Conservation (phyloP, 2,329 filamentous ascomycete genomes). For the Arthrobotrys pseudoclavata region DNA sequence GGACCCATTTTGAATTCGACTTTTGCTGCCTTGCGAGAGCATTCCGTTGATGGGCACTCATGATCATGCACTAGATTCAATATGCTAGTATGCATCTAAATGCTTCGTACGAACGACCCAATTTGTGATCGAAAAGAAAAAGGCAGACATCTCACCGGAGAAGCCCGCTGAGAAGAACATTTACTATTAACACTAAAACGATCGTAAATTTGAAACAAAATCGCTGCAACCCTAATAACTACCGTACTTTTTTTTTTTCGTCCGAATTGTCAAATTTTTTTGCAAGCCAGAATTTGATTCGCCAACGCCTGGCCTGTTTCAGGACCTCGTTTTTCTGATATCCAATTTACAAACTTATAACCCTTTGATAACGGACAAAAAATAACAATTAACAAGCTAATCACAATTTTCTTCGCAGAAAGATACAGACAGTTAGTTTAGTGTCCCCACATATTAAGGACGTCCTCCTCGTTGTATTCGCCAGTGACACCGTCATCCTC, state of each 20-base stretch:
- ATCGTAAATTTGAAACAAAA: neutral
- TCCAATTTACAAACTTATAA: neutral
- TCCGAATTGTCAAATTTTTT: neutral
- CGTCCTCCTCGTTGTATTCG: slow-evolving; percentile 39
- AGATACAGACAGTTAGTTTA: neutral
- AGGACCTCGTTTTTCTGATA: neutral
- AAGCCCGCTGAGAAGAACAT: neutral
- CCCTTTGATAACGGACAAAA: neutral
- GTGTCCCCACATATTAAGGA: neutral
- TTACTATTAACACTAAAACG: neutral
- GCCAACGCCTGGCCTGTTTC: slow-evolving; percentile 3
- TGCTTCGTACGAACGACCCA: neutral
- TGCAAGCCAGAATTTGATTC: slow-evolving; percentile 6
- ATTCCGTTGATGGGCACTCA: too few species aligned
- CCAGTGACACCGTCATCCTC: slow-evolving; percentile 36
- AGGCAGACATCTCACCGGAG: neutral
- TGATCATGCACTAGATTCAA: too few species aligned
- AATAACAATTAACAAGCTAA: neutral
- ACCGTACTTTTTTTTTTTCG: slow-evolving; percentile 1
- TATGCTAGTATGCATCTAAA: too few species aligned
- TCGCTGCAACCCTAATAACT: neutral
- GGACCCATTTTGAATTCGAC: neutral
- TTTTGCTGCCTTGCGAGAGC: neutral
- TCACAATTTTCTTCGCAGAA: neutral
- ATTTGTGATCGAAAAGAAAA: neutral